Percentiles rank a stretch among this genome's conserved stretches.
Evolutionary conservation across 208 protist species (phyloP).

Genomic region (Vickermania ingenoplastis): DNA sequence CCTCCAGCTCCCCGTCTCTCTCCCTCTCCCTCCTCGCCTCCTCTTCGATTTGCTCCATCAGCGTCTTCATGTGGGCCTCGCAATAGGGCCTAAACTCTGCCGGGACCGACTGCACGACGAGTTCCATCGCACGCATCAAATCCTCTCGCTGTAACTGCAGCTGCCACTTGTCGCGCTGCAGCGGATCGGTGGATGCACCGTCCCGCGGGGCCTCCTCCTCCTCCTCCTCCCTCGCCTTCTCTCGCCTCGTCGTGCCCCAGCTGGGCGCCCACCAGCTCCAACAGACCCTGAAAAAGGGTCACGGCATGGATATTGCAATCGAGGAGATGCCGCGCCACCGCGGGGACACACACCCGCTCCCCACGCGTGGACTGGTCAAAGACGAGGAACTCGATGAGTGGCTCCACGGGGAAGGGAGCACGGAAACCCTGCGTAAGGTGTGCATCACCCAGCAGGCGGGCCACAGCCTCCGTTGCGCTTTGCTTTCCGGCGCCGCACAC

Average conservation of each 20-base stretch:
- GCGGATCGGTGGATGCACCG: slow-evolving; percentile 3
- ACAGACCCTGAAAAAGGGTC: no score
- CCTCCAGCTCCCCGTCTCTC: no score
- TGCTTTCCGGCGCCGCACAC: slow-evolving; percentile 23
- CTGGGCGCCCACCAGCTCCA: no score
- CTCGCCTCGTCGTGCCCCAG: no score
- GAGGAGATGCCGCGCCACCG: no score
- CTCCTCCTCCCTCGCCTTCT: slow-evolving; percentile 16
- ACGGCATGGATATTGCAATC: no score
- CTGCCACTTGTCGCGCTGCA: background rate
- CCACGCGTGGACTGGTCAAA: no score
- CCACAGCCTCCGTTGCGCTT: slow-evolving; percentile 33
- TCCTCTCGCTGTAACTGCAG: background rate
- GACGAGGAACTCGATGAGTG: slow-evolving; percentile 57
- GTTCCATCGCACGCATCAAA: background rate
- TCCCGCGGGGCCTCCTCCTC: slow-evolving; percentile 13
- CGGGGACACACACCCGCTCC: no score
- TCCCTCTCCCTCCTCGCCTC: no score
- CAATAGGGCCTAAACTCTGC: no score
- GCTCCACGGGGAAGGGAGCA: slow-evolving; percentile 44
- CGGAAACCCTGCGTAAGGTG: slow-evolving; percentile 32
- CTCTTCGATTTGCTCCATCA: no score
- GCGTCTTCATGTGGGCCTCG: background rate
- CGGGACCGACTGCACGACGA: background rate
- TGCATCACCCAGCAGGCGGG: slow-evolving; percentile 53